Evolutionary conservation across 2,329 filamentous ascomycete species (phyloP).

Genomic region (Cercospora janseana): DNA sequence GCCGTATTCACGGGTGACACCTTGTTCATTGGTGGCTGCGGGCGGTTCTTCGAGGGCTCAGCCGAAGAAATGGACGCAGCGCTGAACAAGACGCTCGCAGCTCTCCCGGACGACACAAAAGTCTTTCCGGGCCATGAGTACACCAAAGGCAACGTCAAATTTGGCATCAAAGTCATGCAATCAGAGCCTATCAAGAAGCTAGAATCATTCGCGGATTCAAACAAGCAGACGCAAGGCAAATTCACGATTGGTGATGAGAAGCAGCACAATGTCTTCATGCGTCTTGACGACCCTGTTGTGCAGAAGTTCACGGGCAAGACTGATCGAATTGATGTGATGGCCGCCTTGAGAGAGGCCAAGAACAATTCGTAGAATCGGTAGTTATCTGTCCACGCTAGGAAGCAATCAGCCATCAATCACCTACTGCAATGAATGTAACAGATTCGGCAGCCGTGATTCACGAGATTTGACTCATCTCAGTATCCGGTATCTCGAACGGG

Average conservation of each 20-base stretch:
- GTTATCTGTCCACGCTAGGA: too few relatives aligned
- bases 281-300: slow-evolving; percentile 75
- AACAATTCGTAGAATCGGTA: slow-evolving; percentile 52
- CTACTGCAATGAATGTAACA: not conserved
- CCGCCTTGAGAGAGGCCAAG: slow-evolving; percentile 84
- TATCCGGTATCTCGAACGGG: not conserved
- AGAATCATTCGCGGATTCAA: slow-evolving; percentile 70
- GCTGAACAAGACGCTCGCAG: slow-evolving; percentile 77
- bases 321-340: slow-evolving; percentile 80
- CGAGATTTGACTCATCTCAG: slow-evolving; percentile 2
- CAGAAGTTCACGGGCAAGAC: slow-evolving; percentile 81
- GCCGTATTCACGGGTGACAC: slow-evolving; percentile 96
- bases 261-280: slow-evolving; percentile 97
- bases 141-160: slow-evolving; percentile 94
- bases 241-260: slow-evolving; percentile 98
- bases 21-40: slow-evolving; percentile 91
- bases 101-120: slow-evolving; percentile 82
- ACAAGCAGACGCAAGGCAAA: slow-evolving; percentile 86
- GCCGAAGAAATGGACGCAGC: slow-evolving; percentile 90
- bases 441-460: not conserved
- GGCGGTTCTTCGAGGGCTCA: slow-evolving; percentile 91
- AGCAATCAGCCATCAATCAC: too few relatives aligned
- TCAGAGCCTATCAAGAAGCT: slow-evolving; percentile 75
- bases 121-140: slow-evolving; percentile 97
- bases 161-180: slow-evolving; percentile 72